These are phyloP conservation scores for Acmispon strigosus DNA, from an alignment of 306 rosid genomes.

Conservation along the genomic window DNA sequence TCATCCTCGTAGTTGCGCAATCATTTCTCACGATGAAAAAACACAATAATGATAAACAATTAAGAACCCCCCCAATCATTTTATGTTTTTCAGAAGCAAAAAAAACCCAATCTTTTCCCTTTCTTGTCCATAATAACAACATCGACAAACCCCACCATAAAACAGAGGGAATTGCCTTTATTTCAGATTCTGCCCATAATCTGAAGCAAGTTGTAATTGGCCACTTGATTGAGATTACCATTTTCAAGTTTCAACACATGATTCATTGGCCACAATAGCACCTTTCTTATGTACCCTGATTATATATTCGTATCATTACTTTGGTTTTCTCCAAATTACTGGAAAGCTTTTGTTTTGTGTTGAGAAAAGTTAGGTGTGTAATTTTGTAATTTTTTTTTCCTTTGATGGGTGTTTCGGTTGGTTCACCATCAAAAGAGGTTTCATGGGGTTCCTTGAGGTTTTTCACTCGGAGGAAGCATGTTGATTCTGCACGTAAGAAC, in stretches of 20 bases:
- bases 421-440: constrained; percentile 26
- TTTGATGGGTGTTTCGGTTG: constrained; percentile 53
- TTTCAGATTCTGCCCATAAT: constrained; percentile 19
- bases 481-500: constrained; percentile 47
- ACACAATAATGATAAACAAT: background rate
- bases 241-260: background rate
- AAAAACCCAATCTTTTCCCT: background rate
- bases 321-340: background rate
- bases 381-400: background rate
- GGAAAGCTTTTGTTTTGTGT: background rate
- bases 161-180: background rate
- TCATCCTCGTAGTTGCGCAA: background rate
- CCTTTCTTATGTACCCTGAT: background rate
- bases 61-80: background rate
- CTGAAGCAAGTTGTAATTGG: background rate
- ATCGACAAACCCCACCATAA: background rate
- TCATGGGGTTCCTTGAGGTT: constrained; percentile 44
- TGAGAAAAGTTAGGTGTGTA: background rate
- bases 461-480: constrained; percentile 66
- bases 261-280: background rate
- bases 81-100: background rate
- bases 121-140: background rate
- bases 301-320: background rate
- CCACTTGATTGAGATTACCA: background rate
- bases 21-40: background rate